Percentiles rank a stretch among this genome's conserved stretches.
Evolutionary conservation across 1,284 basidiomycete species (phyloP).

Genomic region (Pisolithus thermaeus): DNA sequence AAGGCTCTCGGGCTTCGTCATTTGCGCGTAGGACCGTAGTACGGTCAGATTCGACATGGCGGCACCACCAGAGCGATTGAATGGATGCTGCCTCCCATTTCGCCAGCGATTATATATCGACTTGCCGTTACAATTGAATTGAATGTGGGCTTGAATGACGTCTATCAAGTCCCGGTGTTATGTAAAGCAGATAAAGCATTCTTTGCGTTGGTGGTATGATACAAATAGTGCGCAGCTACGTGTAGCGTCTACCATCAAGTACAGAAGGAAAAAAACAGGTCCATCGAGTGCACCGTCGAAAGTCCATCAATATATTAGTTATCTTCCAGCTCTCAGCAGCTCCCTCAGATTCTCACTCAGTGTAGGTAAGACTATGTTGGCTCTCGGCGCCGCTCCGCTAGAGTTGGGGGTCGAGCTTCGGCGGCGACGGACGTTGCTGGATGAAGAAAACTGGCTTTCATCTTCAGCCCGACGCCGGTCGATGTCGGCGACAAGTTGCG

Average conservation of each 20-base stretch:
- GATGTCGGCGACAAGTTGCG: constrained; percentile 83
- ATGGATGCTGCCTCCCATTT: background rate
- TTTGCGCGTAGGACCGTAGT: constrained; percentile 58
- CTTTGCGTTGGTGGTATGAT: background rate
- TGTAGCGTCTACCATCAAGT: too few relatives aligned
- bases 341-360: constrained; percentile 56
- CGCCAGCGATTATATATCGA: background rate
- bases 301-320: constrained; percentile 2
- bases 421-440: constrained; percentile 24
- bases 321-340: constrained; percentile 41
- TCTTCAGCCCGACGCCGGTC: constrained; percentile 66
- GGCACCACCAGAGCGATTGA: background rate
- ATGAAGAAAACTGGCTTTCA: constrained; percentile 7
- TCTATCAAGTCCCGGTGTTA: background rate
- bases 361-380: constrained; percentile 32
- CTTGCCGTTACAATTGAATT: background rate
- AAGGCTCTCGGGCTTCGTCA: constrained; percentile 43
- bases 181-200: background rate
- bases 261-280: too few relatives aligned
- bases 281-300: background rate
- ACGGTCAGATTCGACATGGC: constrained; percentile 44
- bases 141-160: background rate
- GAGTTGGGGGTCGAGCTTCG: constrained; percentile 11
- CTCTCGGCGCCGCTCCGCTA: constrained; percentile 5
- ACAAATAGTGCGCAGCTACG: background rate